Base-by-base conservation (phyloP, 2,329 filamentous ascomycete genomes). In the Fusarium mangiferae region DNA sequence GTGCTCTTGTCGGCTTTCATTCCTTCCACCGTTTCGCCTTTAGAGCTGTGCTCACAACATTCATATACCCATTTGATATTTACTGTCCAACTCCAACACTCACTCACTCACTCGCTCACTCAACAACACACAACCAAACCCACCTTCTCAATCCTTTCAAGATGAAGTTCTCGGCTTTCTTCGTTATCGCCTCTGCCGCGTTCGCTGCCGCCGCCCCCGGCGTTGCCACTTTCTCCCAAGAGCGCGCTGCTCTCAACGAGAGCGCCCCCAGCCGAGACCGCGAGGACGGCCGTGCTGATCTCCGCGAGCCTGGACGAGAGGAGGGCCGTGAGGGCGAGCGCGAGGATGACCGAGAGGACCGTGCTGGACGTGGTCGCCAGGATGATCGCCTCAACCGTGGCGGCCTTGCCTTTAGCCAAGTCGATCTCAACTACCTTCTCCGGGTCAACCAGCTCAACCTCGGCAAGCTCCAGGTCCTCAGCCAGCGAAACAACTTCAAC, bases 151-250 rank as follows among this genome's bases (percentile, higher is more conserved):
- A 57, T 24, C 69, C 18, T 73, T 63, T 80, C 84, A 87, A 83
- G 74, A 88, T 88, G 87, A 86, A 87, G 84, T 80, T 82, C 81
- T 79, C 83, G 58, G 82, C 82, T 72, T 77, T 88, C 80, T 68
- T 88, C 80, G 77, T 83, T 78, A 80, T 83, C 78, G 81, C 81
- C 66, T 81, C 87, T 62, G 85, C 85, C 73, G 83, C 85, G 70
- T 77, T 87, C 70, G 84, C 80, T 70, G 74, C 78, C 60, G 86
- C 86, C 57, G 84, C 85, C 55, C 86, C 87, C 81, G 62, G 82
- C 80, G 74, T 81, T 66, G 80, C 84, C 61, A 81, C 46, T 3
- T 51, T 59, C 36, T 46, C 44, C 5, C 48, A 59, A 48, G 48
- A 36, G 24, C 61, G 70, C 24, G 48, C 70, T 36, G 52, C 46